Evolutionary conservation across 768 basidiomycete species (phyloP).

Genomic region (Pisolithus tinctorius): DNA sequence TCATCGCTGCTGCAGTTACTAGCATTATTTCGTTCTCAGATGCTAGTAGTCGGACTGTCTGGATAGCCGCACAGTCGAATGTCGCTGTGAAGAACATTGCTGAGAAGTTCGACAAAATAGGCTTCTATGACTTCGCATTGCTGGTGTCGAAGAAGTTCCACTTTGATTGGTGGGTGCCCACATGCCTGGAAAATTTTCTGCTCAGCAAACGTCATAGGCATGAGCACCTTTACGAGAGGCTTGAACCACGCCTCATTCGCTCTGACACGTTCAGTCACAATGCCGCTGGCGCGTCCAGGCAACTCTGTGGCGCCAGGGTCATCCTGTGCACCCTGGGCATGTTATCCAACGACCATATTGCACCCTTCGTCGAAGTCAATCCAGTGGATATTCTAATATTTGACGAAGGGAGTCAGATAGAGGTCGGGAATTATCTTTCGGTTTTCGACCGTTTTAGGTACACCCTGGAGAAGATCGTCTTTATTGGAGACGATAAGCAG

Average conservation of each 20-base stretch:
- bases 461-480: constrained; percentile 29
- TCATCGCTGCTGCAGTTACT: constrained; percentile 31
- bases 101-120: constrained; percentile 31
- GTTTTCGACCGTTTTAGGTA: constrained; percentile 21
- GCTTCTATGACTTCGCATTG: constrained; percentile 30
- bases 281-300: no score
- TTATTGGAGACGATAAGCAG: constrained; percentile 36
- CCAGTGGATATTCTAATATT: constrained; percentile 35
- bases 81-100: constrained; percentile 49
- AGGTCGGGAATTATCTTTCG: constrained; percentile 33
- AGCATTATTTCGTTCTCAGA: constrained; percentile 36
- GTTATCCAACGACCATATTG: constrained; percentile 27
- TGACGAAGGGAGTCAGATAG: constrained; percentile 44
- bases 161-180: constrained; percentile 33
- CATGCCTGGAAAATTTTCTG: not conserved
- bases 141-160: constrained; percentile 42
- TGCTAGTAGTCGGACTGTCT: constrained; percentile 24
- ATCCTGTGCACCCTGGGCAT: constrained; percentile 45
- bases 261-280: no score
- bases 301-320: constrained; percentile 25
- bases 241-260: no score
- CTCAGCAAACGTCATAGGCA: constrained; percentile 30
- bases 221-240: constrained; percentile 39
- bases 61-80: constrained; percentile 6
- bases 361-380: constrained; percentile 14